phyloP scores from a whole-genome alignment of 352 stramenopile species.

The Phytophthora sojae region DNA sequence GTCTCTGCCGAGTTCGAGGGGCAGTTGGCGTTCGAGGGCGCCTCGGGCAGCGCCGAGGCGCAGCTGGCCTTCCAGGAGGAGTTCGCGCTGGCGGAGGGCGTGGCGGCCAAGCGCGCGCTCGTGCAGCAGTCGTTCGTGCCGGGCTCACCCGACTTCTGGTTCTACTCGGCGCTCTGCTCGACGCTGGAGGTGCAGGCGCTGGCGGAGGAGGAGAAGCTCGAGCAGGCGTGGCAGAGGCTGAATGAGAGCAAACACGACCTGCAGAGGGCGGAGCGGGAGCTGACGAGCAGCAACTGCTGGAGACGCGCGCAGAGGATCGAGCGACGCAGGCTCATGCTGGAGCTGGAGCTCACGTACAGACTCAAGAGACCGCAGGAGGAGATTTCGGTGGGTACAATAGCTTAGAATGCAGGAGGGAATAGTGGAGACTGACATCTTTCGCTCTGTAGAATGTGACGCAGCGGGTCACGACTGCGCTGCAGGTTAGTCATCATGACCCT shows the following conservation, averaged over 20 bases:
- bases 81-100: slow-evolving; percentile 38
- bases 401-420: not conserved
- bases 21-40: slow-evolving; percentile 35
- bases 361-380: slow-evolving; percentile 35
- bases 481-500: slow-evolving; percentile 29
- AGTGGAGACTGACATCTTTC: slow-evolving; percentile 9
- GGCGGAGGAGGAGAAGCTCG: slow-evolving; percentile 25
- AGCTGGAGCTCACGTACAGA: slow-evolving; percentile 51
- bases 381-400: slow-evolving; percentile 19
- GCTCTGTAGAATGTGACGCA: slow-evolving; percentile 31
- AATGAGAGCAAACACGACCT: slow-evolving; percentile 24
- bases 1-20: slow-evolving; percentile 25
- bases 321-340: slow-evolving; percentile 43
- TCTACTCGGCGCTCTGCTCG: slow-evolving; percentile 40
- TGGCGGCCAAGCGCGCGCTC: slow-evolving; percentile 37
- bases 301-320: slow-evolving; percentile 43
- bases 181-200: slow-evolving; percentile 52
- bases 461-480: slow-evolving; percentile 31
- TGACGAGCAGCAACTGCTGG: slow-evolving; percentile 27
- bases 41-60: slow-evolving; percentile 18
- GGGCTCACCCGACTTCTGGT: slow-evolving; percentile 33
- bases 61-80: slow-evolving; percentile 40
- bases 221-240: slow-evolving; percentile 31
- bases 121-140: slow-evolving; percentile 33
- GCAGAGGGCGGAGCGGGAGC: slow-evolving; percentile 27